Base-by-base conservation (phyloP, 768 basidiomycete genomes). In the Sarcomyxa edulis region DNA sequence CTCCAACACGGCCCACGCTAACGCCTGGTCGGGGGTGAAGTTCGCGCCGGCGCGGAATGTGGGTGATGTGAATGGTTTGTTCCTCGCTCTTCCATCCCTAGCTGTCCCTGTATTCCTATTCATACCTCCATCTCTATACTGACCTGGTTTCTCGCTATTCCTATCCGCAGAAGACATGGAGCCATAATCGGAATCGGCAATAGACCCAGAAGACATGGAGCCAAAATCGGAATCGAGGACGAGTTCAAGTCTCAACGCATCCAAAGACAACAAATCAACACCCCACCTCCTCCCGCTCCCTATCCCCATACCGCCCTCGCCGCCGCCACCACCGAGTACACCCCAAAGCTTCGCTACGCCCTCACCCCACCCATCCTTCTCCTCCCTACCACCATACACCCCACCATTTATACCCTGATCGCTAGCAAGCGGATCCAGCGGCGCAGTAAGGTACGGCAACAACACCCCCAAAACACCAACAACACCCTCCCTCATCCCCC, bases 1-100 rank as follows among this genome's bases (percentile, higher is more conserved):
- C 54, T 91, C 81, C 5, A 92, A 61, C 5, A 83, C 66, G 5
- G 78, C 73, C 93, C 93, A 96, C 1, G 81, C 69, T 22, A 87
- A 57, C 1, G 86, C 87, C 54, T 91, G 83, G 14, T 55, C 65
- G 0, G 68, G 45, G 43, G 78, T 77, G 50, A 98, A 90, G 47
- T 77, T 73, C 66, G 70, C 76, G 5, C 88, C 90, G 28, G 81
- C 72, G 37, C 80, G 66, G 55, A 90, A 89, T 1, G 85, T 85
- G 18, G 56, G 63, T 0, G 79, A 72, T 18, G 70, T 56, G 46
- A 90, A 93, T 3, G 81, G 66, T 10, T 48, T 27, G 28, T 28
- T 41, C n/a, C n/a, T n/a, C 11, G 45, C 39, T 12, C 51, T 55
- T 16, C 46, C 52, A 5, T 53, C 50, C 36, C 27, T 8, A 28